Conservation (phyloP, 495 filamentous ascomycete genomes). For the Penicillium ochrochloron region DNA sequence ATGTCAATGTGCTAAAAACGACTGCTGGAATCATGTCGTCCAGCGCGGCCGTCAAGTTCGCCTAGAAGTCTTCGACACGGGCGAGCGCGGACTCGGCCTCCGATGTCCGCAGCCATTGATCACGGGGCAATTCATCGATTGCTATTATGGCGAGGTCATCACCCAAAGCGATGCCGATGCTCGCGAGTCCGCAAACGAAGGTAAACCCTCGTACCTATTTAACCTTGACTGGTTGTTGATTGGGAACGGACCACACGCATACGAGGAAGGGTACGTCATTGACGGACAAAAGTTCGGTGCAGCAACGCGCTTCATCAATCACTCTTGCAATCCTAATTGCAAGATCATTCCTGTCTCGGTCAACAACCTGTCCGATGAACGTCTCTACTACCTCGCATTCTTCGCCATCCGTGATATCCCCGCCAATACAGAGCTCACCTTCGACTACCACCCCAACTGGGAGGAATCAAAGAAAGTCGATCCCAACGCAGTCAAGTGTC, state of each 20-base stretch:
- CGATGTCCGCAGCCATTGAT: conserved; percentile 68
- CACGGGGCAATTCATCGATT: conserved; percentile 84
- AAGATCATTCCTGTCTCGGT: conserved; percentile 81
- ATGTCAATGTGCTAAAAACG: conserved; percentile 62
- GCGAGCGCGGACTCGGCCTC: conserved; percentile 81
- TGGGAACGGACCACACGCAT: conserved; percentile 31
- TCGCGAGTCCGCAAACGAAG: conserved; percentile 57
- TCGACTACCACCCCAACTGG: conserved; percentile 74
- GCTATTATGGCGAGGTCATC: conserved; percentile 88
- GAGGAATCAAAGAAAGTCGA: conserved; percentile 57
- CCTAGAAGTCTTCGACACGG: conserved; percentile 82
- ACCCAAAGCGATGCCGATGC: conserved; percentile 67
- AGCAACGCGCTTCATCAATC: conserved; percentile 66
- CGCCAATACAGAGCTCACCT: conserved; percentile 75
- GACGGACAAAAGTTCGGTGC: conserved; percentile 65
- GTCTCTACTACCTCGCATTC: conserved; percentile 84
- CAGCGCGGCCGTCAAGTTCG: conserved; percentile 75
- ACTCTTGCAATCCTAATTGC: conserved; percentile 74
- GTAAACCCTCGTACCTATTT: conserved; percentile 72
- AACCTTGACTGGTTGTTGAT: conserved; percentile 81
- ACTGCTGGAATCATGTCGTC: conserved; percentile 81
- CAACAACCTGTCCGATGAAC: conserved; percentile 68
- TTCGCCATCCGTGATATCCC: conserved; percentile 77
- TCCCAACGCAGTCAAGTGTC: conserved; percentile 62
- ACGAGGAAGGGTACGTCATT: conserved; percentile 53